Base-by-base conservation (phyloP, 2,329 filamentous ascomycete genomes). In the Hypoxylon sp. region DNA sequence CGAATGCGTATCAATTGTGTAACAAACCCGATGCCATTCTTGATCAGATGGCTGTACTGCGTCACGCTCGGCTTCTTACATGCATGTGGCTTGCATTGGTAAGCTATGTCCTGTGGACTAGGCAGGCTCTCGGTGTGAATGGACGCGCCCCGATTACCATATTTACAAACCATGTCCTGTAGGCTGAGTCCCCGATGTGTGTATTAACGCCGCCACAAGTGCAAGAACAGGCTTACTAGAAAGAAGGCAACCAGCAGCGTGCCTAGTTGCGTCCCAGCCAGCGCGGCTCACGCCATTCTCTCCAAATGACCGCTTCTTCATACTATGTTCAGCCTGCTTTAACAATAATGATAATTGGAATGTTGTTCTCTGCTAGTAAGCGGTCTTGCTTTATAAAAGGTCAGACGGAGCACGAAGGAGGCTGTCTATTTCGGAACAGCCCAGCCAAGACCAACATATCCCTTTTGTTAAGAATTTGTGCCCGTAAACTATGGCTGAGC, bases 61-160 rank as follows among this genome's bases (percentile, higher is more conserved):
- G 9, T 37, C 14, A 6, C 3, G 12, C 5, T 5, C 3, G 14
- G 34, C 34, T 37, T 37, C 34, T 37, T 37, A 37, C 34, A n/a
- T 37, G 34, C 34, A 37, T 37, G 34, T 37, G 34, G 34, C 34
- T 37, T 37, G 34, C 34, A 37, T n/a, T n/a, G n/a, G n/a, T 37
- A n/a, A 37, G n/a, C 34, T 6, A 16, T 16, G 34, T 37, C 5
- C 34, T n/a, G 12, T n/a, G 4, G 2, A 6, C 34, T 16, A 37
- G 34, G 11, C 30, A 37, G 34, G 11, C 30, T 34, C 12, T 34
- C 30, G 30, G 12, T 37, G 12, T 37, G 34, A 4, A 8, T 16
- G 34, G 6, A 37, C 14, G 34, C 14, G 14, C 34, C 34, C 34
- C 14, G 30, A 32, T 32, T 7, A 32, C 7, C 30, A 32, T 7